Base-by-base conservation (phyloP, 306 rosid genomes). In the Gastrolobium bilobum region DNA sequence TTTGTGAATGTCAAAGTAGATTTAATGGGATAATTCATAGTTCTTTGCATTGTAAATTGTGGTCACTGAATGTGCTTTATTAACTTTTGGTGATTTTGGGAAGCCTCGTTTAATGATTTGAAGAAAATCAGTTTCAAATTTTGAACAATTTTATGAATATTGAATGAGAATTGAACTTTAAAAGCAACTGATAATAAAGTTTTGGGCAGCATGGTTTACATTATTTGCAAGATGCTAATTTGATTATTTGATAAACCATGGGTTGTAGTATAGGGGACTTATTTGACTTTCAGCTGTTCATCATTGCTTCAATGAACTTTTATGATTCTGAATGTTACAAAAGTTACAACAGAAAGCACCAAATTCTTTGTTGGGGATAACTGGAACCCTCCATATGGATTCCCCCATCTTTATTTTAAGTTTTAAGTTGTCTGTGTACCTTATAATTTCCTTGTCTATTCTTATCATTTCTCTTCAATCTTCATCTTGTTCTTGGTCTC, bases 11-110 rank as follows among this genome's bases (percentile, higher is more conserved):
- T 73, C 48, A 63, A 52, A n/a, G 57, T 60, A 33, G 76, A 11
- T 68, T 68, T 50, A 37, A 65, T 53, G 47, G 63, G 62, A 61
- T 48, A 82, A 34, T 31, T 78, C 10, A 5, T 69, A 14, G 78
- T 73, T 68, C 38, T 44, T 85, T 74, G 56, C 60, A 15, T 14
- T 31, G 48, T 53, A 30, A 53, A 51, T 82, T 61, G 52, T 42
- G n/a, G 63, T 42, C 39, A 14, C 57, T 64, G 34, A 13, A 62
- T 67, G 73, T 59, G 10, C 67, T 38, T 65, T 48, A 33, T 15
- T 74, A 20, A 58, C 40, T 37, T 61, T 4, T 62, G 53, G 33
- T 46, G 66, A 37, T 57, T 80, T 15, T 48, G 58, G 33, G 53
- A 68, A 26, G 67, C 26, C 64, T 48, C 39, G 1, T 60, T 66